These are phyloP conservation scores for Isochrysis galbana DNA, from an alignment of 78 protist species.

Conservation along the genomic window DNA sequence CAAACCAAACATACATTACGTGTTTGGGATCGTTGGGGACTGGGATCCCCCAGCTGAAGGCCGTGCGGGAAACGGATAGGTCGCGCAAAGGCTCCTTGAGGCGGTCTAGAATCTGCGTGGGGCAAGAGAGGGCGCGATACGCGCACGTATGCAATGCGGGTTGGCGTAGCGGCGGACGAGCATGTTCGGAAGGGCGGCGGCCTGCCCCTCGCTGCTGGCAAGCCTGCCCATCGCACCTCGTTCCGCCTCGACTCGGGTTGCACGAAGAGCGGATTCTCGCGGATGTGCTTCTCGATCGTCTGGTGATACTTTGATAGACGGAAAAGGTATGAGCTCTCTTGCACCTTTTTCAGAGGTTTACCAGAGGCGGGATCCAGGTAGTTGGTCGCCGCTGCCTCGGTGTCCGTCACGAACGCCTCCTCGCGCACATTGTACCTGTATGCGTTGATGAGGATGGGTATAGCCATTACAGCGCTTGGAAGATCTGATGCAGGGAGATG, in stretches of 20 bases:
- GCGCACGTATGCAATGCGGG: background rate
- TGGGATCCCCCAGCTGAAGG: conserved; percentile 87
- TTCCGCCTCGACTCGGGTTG: conserved; percentile 54
- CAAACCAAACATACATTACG: conserved; percentile 97
- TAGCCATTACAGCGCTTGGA: too few relatives aligned
- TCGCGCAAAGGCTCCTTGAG: conserved; percentile 50
- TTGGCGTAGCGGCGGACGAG: conserved; percentile 11
- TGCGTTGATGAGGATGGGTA: too few relatives aligned
- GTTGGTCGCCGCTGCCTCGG: conserved; percentile 31
- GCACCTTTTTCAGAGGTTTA: background rate
- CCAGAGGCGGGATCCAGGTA: conserved; percentile 26
- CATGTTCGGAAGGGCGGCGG: too few relatives aligned
- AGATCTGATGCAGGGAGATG: too few relatives aligned
- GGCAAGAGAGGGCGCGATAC: too few relatives aligned
- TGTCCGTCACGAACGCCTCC: conserved; percentile 84
- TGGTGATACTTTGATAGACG: conserved; percentile 50
- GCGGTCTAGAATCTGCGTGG: background rate
- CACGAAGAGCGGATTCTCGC: conserved; percentile 52
- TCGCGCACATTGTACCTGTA: conserved; percentile 88
- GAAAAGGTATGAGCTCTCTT: conserved; percentile 53
- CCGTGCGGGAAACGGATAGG: conserved; percentile 82
- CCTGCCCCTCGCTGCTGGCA: too few relatives aligned
- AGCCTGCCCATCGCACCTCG: too few relatives aligned
- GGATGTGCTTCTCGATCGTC: conserved; percentile 22
- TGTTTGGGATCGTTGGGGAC: conserved; percentile 86